These are phyloP conservation scores for Mortierella polycephala DNA, from an alignment of 371 early-diverging fungal species.

Conservation along the genomic window DNA sequence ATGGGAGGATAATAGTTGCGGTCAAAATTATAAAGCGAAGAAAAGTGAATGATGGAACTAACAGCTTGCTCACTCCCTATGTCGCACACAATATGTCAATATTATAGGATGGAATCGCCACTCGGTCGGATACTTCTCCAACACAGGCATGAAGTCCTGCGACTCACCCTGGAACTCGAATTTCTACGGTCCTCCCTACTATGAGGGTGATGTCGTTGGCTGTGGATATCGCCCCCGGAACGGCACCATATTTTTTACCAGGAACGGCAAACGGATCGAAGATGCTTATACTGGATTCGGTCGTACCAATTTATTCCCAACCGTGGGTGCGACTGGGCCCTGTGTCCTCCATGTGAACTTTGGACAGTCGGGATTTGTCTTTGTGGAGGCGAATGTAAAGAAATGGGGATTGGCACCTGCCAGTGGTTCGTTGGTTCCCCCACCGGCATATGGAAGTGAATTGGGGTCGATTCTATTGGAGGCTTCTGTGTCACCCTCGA, in stretches of 20 bases:
- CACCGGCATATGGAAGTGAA: slow-evolving; percentile 71
- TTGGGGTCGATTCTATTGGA: slow-evolving; percentile 63
- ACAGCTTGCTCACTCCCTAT: not conserved
- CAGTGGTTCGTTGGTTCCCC: slow-evolving; percentile 73
- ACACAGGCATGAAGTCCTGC: slow-evolving; percentile 49
- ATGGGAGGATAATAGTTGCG: no score
- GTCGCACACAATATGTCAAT: no score
- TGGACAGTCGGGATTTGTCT: slow-evolving; percentile 66
- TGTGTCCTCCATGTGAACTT: slow-evolving; percentile 55
- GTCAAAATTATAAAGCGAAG: no score
- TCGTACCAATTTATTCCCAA: slow-evolving; percentile 46
- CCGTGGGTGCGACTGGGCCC: slow-evolving; percentile 53
- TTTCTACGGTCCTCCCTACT: slow-evolving; percentile 44
- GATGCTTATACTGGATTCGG: slow-evolving; percentile 51
- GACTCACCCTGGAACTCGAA: slow-evolving; percentile 43
- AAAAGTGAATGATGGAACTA: not conserved
- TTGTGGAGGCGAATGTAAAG: slow-evolving; percentile 85
- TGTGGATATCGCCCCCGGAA: slow-evolving; percentile 57
- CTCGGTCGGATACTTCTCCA: slow-evolving; percentile 56
- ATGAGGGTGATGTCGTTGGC: slow-evolving; percentile 57
- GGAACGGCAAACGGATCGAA: slow-evolving; percentile 54
- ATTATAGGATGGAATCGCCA: slow-evolving; percentile 63
- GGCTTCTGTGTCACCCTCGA: not conserved
- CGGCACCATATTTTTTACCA: slow-evolving; percentile 59
- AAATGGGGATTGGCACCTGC: slow-evolving; percentile 85